Evolutionary conservation across 352 stramenopile species (phyloP), one percentile per base, ranked within the genome.

Genomic region (Globisporangium radiosum): DNA sequence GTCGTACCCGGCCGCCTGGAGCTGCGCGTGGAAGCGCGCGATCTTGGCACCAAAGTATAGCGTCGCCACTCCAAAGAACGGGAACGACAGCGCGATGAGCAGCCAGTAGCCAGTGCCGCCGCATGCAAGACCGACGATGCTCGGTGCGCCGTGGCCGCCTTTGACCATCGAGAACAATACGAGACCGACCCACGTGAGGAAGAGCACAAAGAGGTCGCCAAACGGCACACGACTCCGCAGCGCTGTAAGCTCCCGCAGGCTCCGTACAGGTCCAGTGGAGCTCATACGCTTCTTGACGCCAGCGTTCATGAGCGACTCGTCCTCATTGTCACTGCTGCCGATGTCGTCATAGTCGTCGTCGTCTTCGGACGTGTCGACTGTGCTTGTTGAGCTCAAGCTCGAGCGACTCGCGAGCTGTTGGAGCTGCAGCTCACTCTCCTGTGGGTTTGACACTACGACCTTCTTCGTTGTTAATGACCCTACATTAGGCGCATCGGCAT

Each of bases 41-140:
- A 94, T 85, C 64, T 89, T 88, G 50, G 71, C 56, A 9, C 80
- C 85, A 63, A 87, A 92, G 71, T 90, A 87, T n/a, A 85, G 66
- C 9, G 85, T 94, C 52, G 81, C 75, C 13, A 64, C 57, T 7
- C 77, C 70, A 60, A 94, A 91, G 52, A 91, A 88, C 7, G 81
- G 78, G 56, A 93, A 85, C 40, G 81, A 82, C 10, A 87, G 19
- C 2, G 74, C 54, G 15, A 85, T 70, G 3, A 90, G 66, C 42
- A 73, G 13, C 84, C 81, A 91, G 66, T 93, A 93, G 42, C 71
- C 67, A n/a, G 74, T 65, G 42, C 67, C 74, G 50, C 85, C 85
- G 40, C 85, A 94, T 7, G 68, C 65, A 1, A 94, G 60, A 0
- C 78, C 82, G n/a, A 91, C 75, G 59, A 90, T 70, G 40, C 85